phyloP scores from a whole-genome alignment of 345 rosid genomes.

The Lumnitzera racemosa region DNA sequence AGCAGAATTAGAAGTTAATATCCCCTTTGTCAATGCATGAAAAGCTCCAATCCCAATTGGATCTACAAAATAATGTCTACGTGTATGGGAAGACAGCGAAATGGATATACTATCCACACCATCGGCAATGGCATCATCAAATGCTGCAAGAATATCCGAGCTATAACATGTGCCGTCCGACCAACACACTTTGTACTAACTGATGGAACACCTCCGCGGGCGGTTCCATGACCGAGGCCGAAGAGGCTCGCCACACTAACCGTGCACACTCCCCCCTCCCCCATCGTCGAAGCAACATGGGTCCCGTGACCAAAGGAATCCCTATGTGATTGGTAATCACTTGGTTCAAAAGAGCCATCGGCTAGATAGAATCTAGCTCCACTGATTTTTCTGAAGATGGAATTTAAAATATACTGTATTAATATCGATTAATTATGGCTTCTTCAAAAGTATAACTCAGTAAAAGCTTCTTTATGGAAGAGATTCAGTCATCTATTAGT shows the following conservation, averaged over 20 bases:
- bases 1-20: slow-evolving; percentile 24
- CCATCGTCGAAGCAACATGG: slow-evolving; percentile 28
- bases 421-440: too few species aligned
- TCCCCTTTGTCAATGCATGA: slow-evolving; percentile 24
- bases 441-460: too few species aligned
- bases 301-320: slow-evolving; percentile 23
- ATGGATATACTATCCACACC: slow-evolving; percentile 23
- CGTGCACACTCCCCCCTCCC: slow-evolving; percentile 11
- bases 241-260: slow-evolving; percentile 19
- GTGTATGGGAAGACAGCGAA: not conserved
- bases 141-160: slow-evolving; percentile 31
- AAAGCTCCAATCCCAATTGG: slow-evolving; percentile 27
- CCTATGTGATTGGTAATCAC: not conserved
- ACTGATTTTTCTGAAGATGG: slow-evolving; percentile 7
- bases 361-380: slow-evolving; percentile 15
- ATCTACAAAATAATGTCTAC: slow-evolving; percentile 10
- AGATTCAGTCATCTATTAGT: too few species aligned
- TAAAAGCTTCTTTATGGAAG: too few species aligned
- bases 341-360: not conserved
- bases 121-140: slow-evolving; percentile 39
- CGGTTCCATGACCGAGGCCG: slow-evolving; percentile 26
- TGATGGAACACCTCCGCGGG: slow-evolving; percentile 27
- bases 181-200: slow-evolving; percentile 43
- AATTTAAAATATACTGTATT: too few species aligned
- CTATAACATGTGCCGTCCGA: slow-evolving; percentile 15